A percentile compares a stretch with the other conserved stretches of the same genome.
These are phyloP conservation scores for Macrophomina tecta DNA, from an alignment of 2,329 filamentous ascomycete genomes.

Conservation along the genomic window DNA sequence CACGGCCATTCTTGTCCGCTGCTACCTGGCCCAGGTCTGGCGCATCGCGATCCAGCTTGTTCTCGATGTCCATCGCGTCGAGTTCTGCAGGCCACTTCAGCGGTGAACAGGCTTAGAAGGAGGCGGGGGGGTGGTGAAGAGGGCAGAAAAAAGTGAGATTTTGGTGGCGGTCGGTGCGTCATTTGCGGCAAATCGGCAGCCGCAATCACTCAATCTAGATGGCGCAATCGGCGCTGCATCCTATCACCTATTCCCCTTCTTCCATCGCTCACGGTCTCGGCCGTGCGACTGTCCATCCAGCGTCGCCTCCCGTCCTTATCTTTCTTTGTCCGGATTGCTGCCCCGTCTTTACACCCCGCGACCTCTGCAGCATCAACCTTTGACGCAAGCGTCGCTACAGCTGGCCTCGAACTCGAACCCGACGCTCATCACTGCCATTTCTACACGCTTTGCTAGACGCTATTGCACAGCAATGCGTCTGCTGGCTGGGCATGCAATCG, in stretches of 20 bases:
- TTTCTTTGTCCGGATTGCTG: no score
- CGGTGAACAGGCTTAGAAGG: background rate
- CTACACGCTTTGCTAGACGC: no score
- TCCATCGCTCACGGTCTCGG: background rate
- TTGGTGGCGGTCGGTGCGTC: constrained; percentile 9
- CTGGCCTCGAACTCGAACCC: no score
- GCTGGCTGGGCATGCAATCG: no score
- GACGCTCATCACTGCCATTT: no score
- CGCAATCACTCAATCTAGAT: background rate
- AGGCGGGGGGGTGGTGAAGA: background rate
- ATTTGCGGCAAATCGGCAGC: constrained; percentile 6
- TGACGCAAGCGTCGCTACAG: no score
- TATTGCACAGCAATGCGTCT: no score
- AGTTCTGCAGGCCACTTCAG: no score
- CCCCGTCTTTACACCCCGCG: no score
- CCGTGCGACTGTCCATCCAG: background rate
- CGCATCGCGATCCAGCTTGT: constrained; percentile 1
- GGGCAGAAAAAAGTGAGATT: constrained; percentile 3
- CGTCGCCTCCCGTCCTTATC: no score
- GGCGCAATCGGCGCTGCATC: background rate
- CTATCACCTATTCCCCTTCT: background rate
- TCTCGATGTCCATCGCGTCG: constrained; percentile 16
- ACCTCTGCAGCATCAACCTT: no score
- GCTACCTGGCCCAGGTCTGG: background rate
- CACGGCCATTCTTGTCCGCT: background rate